Conservation (phyloP, 257 asterid species). For the Eustoma russellianum region DNA sequence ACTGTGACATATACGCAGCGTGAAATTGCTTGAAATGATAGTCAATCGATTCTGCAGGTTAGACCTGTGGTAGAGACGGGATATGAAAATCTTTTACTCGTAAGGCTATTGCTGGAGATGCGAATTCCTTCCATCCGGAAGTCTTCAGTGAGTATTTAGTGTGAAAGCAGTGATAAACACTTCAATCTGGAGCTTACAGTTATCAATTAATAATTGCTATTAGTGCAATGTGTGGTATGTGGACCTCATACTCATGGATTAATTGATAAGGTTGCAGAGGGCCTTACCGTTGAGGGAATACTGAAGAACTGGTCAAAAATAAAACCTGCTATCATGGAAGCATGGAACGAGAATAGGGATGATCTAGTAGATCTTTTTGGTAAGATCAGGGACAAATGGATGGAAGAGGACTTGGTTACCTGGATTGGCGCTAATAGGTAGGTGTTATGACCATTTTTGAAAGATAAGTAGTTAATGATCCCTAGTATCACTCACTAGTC, state of each 20-base stretch:
- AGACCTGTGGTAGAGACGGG: constrained; percentile 98
- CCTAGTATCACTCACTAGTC: neutral
- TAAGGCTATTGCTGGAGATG: constrained; percentile 75
- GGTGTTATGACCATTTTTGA: constrained; percentile 5
- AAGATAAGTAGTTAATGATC: neutral
- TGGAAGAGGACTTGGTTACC: constrained; percentile 57
- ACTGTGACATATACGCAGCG: neutral
- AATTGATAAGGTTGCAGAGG: constrained; percentile 65
- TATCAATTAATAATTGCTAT: no score
- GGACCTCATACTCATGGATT: constrained; percentile 19
- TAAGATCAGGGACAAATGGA: constrained; percentile 87
- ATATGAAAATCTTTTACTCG: constrained; percentile 78
- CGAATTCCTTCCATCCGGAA: constrained; percentile 60
- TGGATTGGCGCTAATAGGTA: constrained; percentile 91
- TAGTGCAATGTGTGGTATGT: neutral
- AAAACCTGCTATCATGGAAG: constrained; percentile 74
- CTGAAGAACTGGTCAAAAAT: constrained; percentile 68
- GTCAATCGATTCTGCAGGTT: constrained; percentile 44
- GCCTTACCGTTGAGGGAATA: constrained; percentile 55
- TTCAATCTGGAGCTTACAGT: no score
- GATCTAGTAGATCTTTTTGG: constrained; percentile 71
- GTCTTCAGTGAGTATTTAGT: constrained; percentile 64
- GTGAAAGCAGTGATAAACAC: neutral
- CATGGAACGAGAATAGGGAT: constrained; percentile 76
- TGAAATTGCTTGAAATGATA: constrained; percentile 5